Evolutionary conservation across 2,329 filamentous ascomycete species (phyloP), one percentile per base, ranked within the genome.

Genomic region (Epichloe uncinata): DNA sequence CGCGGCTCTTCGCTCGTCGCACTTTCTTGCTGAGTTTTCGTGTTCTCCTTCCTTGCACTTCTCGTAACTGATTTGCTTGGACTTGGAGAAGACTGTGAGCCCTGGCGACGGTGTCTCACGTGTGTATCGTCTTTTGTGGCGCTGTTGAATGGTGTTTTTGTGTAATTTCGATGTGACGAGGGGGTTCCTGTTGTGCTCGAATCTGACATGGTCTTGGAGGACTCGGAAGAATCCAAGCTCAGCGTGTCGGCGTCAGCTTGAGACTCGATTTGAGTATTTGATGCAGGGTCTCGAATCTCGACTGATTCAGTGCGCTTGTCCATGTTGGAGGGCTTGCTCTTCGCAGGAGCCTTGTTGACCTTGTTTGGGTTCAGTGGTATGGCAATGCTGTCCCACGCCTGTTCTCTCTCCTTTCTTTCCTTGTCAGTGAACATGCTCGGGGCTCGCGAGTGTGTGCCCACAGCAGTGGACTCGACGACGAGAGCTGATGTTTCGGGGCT

Each of bases 321-420:
- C 13, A 30, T n/a, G 16, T 7, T 5, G n/a, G 16, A 20, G 5
- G 37, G 12, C 30, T 47, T 38, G 16, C n/a, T 15, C n/a, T 43
- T 49, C 7, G 16, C 16, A 35, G 43, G 38, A n/a, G 45, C 43
- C 22, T 40, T 49, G n/a, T 43, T 48, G 9, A 12, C 20, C 49
- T 52, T 53, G 38, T 48, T 56, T 46, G 54, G 60, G 50, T 57
- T 53, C 49, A 64, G 51, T 42, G 65, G 64, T 61, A 66, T 61
- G 38, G 60, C 53, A 54, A 67, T 66, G 50, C 58, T 64, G 58
- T 63, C 56, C 63, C 62, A 65, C 47, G 57, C 58, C 57, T 59
- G 55, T 52, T 55, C 60, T 50, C 64, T 60, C 38, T 55, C 56
- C 53, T 60, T 59, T 35, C 65, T 63, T 50, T 67, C 54, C 45